These are phyloP conservation scores for Kalanchoe fedtschenkoi DNA, from an alignment of 164 flowering plant species.

Conservation along the genomic window DNA sequence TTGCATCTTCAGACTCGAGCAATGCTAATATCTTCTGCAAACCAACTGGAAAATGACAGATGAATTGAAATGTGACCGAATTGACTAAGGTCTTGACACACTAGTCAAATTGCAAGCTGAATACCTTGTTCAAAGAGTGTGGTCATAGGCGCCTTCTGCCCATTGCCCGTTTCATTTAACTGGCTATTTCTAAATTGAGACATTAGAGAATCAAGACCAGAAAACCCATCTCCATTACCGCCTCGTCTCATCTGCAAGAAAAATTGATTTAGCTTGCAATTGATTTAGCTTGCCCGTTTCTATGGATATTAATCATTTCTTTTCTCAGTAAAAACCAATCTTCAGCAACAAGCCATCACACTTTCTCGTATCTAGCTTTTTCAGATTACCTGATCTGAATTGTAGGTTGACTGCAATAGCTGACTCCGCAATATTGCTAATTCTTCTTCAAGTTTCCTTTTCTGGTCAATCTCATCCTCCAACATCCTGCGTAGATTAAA, in stretches of 20 bases:
- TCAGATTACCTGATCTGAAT: constrained; percentile 76
- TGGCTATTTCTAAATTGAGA: constrained; percentile 39
- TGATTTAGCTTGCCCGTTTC: too few relatives aligned
- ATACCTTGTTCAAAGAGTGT: constrained; percentile 94
- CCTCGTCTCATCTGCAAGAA: constrained; percentile 53
- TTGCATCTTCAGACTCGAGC: constrained; percentile 89
- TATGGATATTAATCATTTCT: neutral
- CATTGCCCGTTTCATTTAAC: constrained; percentile 59
- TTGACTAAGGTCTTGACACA: neutral
- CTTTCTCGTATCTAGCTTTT: neutral
- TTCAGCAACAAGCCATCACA: too few relatives aligned
- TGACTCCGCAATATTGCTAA: constrained; percentile 59
- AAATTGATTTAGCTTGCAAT: too few relatives aligned
- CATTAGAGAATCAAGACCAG: constrained; percentile 43
- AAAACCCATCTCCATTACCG: constrained; percentile 40
- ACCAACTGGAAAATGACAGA: constrained; percentile 85
- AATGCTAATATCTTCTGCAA: constrained; percentile 89
- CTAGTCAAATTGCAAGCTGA: neutral
- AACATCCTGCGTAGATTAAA: constrained; percentile 44
- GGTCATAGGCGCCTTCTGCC: constrained; percentile 70
- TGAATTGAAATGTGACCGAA: neutral
- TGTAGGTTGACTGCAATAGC: constrained; percentile 67
- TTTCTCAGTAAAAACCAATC: too few relatives aligned
- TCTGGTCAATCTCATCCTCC: constrained; percentile 67
- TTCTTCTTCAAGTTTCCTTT: constrained; percentile 82